phyloP scores from a whole-genome alignment of 352 stramenopile genomes.

The Achlya hypogyna region DNA sequence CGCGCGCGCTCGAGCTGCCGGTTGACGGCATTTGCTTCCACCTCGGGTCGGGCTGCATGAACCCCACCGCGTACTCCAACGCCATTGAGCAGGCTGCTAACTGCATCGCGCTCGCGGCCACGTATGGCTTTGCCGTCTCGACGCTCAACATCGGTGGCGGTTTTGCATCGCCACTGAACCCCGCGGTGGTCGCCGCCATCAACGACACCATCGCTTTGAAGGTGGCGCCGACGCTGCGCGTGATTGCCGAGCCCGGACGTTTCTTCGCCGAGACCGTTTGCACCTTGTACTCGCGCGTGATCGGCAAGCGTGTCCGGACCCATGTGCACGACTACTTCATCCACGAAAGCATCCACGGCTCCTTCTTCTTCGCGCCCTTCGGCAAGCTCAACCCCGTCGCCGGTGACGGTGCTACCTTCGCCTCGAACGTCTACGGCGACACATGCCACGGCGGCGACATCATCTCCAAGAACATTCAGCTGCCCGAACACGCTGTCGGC shows the following conservation, averaged over 20 bases:
- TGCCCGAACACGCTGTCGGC: slow-evolving; percentile 35
- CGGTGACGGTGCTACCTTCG: slow-evolving; percentile 4
- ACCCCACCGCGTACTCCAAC: slow-evolving; percentile 60
- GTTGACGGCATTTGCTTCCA: slow-evolving; percentile 84
- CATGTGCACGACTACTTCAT: background rate
- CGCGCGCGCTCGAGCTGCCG: slow-evolving; percentile 47
- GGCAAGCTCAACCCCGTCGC: background rate
- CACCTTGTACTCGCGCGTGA: background rate
- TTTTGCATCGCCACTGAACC: slow-evolving; percentile 56
- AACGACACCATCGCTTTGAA: slow-evolving; percentile 33
- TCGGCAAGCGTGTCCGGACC: background rate
- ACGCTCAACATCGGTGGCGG: slow-evolving; percentile 85
- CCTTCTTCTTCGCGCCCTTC: slow-evolving; percentile 1
- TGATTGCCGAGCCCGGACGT: slow-evolving; percentile 86
- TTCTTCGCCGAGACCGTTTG: slow-evolving; percentile 49
- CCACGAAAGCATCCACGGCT: slow-evolving; percentile 5
- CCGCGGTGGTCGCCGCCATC: slow-evolving; percentile 30
- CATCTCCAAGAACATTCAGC: slow-evolving; percentile 30
- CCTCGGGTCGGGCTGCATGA: slow-evolving; percentile 73
- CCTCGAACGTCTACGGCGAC: slow-evolving; percentile 37
- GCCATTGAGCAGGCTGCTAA: slow-evolving; percentile 52
- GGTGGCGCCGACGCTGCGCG: slow-evolving; percentile 40
- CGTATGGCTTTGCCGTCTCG: slow-evolving; percentile 44
- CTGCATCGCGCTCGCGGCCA: slow-evolving; percentile 57
- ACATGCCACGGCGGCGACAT: slow-evolving; percentile 46